Evolutionary conservation across 1,284 basidiomycete genomes (phyloP), one percentile per base, ranked within the genome.

Genomic region (Ganoderma resinaceum): DNA sequence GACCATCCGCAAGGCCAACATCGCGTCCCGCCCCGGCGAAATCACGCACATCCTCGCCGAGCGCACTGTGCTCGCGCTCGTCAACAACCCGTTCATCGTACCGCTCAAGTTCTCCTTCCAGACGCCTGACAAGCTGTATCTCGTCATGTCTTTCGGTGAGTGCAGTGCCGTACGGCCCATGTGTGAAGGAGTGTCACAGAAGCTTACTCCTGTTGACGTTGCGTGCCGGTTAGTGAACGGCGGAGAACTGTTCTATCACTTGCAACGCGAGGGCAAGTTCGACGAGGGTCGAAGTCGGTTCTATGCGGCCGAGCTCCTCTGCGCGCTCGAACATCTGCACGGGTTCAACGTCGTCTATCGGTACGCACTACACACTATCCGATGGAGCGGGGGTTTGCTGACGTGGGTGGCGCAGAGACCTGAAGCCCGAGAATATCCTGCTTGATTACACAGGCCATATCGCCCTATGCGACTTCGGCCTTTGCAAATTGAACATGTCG

Each of bases 31-130:
- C 1, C 93, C 93, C 0, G 97, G 97, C 55, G 98, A 99, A 82
- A 98, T 99, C 75, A 99, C 96, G 3, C 98, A 99, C 79, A 99
- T 98, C 63, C 87, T 99, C 26, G 98, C 98, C 0, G 97, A 99
- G 83, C 88, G 97, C 69, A 99, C 97, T 0, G 98, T 99, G 23
- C 87, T 99, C 57, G 97, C 97, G 0, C 89, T 98, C 71, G 97
- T 99, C 73, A 99, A 99, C 84, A 98, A 97, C 76, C 97, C 97
- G 0, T 99, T 99, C 83, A 98, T 99, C 80, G 97, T 99, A 0
- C 98, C 97, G 9, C 90, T 99, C 80, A 99, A 99, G 79, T 99
- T 99, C 81, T 97, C 95, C 9, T 99, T 99, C 87, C 97, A 99
- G 82, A 96, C 92, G 73, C 95, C 95, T 4, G 97, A 99, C 79